These are phyloP conservation scores for Nothophytophthora sp. DNA, from an alignment of 352 stramenopile species.

Conservation along the genomic window DNA sequence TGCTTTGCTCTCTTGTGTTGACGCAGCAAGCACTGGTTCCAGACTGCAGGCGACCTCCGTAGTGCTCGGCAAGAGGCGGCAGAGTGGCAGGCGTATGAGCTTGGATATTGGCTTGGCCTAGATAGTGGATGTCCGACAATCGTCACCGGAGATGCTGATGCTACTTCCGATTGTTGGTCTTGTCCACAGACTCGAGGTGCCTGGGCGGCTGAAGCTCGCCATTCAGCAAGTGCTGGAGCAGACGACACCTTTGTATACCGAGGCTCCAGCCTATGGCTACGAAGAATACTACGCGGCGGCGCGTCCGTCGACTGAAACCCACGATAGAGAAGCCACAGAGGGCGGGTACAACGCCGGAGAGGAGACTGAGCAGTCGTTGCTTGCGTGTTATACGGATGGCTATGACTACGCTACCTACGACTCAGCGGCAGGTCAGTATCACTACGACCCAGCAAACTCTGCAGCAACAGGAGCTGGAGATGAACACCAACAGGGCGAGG, in stretches of 20 bases:
- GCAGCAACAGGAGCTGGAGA: constrained; percentile 1
- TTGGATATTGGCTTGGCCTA: background rate
- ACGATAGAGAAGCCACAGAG: constrained; percentile 7
- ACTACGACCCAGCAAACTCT: constrained; percentile 5
- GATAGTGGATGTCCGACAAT: no score
- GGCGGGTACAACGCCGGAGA: constrained; percentile 6
- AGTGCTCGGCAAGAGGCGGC: constrained; percentile 33
- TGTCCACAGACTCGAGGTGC: constrained; percentile 44
- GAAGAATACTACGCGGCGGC: constrained; percentile 27
- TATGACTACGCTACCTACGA: constrained; percentile 13
- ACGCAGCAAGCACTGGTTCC: constrained; percentile 67
- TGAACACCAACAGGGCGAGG: background rate
- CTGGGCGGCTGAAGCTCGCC: constrained; percentile 59
- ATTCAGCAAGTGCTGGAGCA: constrained; percentile 65
- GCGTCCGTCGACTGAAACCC: constrained; percentile 11
- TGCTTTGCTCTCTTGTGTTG: background rate
- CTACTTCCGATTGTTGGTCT: background rate
- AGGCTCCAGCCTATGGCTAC: constrained; percentile 15
- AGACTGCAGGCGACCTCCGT: constrained; percentile 57
- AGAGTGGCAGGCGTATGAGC: constrained; percentile 65
- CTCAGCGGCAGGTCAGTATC: background rate
- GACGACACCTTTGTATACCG: constrained; percentile 5
- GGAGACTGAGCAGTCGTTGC: constrained; percentile 3
- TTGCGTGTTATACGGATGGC: constrained; percentile 10
- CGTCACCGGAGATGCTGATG: background rate